A percentile compares a stretch with the other conserved stretches of the same genome.
phyloP scores from a whole-genome alignment of 2,329 filamentous ascomycete species.

The Pseudomassariella vexata region DNA sequence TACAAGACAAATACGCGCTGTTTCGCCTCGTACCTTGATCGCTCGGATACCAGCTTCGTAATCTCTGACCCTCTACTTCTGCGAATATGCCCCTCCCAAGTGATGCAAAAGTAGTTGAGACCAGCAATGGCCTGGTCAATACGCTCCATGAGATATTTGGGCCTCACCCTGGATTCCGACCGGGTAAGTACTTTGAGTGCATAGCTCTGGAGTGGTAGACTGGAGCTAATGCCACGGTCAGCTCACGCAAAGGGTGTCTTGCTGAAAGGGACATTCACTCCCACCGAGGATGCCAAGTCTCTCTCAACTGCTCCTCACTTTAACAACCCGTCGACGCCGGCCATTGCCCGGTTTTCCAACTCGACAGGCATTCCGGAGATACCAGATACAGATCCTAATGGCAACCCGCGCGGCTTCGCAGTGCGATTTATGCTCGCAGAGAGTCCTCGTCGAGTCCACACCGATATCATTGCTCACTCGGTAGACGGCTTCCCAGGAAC shows the following conservation, averaged over 20 bases:
- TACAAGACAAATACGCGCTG: too few species aligned
- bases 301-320: slow-evolving; percentile 45
- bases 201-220: too few species aligned
- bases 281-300: slow-evolving; percentile 32
- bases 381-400: slow-evolving; percentile 40
- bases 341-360: slow-evolving; percentile 45
- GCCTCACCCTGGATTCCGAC: slow-evolving; percentile 1
- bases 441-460: slow-evolving; percentile 37
- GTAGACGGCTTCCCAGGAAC: slow-evolving; percentile 45
- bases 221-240: slow-evolving; percentile 13
- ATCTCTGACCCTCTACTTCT: too few species aligned
- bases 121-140: slow-evolving; percentile 3
- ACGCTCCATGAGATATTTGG: slow-evolving; percentile 1
- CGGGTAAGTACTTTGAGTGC: background rate
- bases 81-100: slow-evolving; percentile 4
- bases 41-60: too few species aligned
- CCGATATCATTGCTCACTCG: slow-evolving; percentile 50
- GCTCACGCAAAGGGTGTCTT: slow-evolving; percentile 50
- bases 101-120: slow-evolving; percentile 2
- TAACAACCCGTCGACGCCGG: slow-evolving; percentile 33
- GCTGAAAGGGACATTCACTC: slow-evolving; percentile 45
- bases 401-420: slow-evolving; percentile 42
- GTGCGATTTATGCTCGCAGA: slow-evolving; percentile 39
- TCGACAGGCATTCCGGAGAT: slow-evolving; percentile 44
- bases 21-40: too few species aligned